These are phyloP conservation scores for Umbelopsis isabellina DNA, from an alignment of 192 early-diverging fungal genomes.

Conservation along the genomic window DNA sequence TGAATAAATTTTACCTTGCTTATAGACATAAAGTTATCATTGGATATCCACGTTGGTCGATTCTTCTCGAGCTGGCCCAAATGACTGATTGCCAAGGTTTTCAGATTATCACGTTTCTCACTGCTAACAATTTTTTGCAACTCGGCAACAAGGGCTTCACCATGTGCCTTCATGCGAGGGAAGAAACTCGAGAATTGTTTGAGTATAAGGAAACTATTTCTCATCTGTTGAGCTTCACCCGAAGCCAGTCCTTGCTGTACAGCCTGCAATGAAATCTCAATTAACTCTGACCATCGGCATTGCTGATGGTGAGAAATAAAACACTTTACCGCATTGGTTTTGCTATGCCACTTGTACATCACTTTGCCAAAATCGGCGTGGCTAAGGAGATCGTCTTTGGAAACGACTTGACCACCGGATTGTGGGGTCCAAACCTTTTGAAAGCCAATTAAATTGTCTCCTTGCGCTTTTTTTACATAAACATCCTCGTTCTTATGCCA, in stretches of 20 bases:
- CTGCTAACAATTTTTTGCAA: slow-evolving; percentile 51
- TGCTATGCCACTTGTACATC: slow-evolving; percentile 76
- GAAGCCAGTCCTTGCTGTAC: slow-evolving; percentile 51
- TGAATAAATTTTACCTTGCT: slow-evolving; percentile 17
- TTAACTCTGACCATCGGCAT: neutral
- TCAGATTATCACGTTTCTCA: slow-evolving; percentile 73
- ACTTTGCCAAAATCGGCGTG: slow-evolving; percentile 66
- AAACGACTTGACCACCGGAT: slow-evolving; percentile 18
- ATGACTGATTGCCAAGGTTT: slow-evolving; percentile 62
- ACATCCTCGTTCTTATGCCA: slow-evolving; percentile 57
- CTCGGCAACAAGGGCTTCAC: slow-evolving; percentile 47
- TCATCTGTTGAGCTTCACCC: slow-evolving; percentile 70
- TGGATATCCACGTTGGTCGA: slow-evolving; percentile 28
- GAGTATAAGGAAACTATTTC: slow-evolving; percentile 76
- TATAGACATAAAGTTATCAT: slow-evolving; percentile 28
- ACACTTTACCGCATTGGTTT: slow-evolving; percentile 43
- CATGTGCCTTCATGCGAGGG: slow-evolving; percentile 61
- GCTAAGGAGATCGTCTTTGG: slow-evolving; percentile 52
- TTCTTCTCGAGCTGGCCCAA: slow-evolving; percentile 38
- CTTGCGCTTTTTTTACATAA: slow-evolving; percentile 61
- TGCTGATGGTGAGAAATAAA: neutral
- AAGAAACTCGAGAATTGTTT: slow-evolving; percentile 63
- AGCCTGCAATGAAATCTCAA: slow-evolving; percentile 4
- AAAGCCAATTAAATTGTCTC: slow-evolving; percentile 67
- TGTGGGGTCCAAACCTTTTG: slow-evolving; percentile 63